phyloP scores from a whole-genome alignment of 2,329 filamentous ascomycete species.

The Pseudogymnoascus sp. region DNA sequence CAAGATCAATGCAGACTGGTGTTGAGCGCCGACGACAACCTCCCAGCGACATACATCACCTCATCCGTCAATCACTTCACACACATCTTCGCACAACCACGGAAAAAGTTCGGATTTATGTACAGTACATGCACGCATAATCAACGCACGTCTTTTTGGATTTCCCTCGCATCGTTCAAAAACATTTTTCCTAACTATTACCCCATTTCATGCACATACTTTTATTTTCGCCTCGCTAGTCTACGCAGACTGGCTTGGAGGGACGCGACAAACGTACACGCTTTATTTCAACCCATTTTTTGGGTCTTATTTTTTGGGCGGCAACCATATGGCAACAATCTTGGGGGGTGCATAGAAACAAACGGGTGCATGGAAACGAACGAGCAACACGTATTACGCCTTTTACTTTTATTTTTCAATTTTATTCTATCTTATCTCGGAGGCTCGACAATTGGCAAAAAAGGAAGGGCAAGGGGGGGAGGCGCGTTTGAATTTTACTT shows the following conservation, averaged over 20 bases:
- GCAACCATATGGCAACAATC: neutral
- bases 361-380: neutral
- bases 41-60: neutral
- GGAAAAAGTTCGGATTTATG: neutral
- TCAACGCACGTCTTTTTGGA: neutral
- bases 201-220: neutral
- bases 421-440: neutral
- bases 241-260: neutral
- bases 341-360: neutral
- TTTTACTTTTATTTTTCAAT: neutral
- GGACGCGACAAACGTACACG: neutral
- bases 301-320: neutral
- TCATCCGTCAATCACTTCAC: neutral
- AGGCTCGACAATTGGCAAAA: neutral
- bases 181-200: neutral
- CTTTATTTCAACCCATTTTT: neutral
- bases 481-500: neutral
- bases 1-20: neutral
- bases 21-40: neutral
- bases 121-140: neutral
- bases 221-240: neutral
- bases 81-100: neutral
- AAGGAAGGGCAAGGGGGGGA: neutral
- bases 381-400: constrained; percentile 6
- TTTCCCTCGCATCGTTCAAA: neutral